Evolutionary conservation across 164 flowering plant genomes (phyloP), one percentile per base, ranked within the genome.

Genomic region (Platanus orientalis): DNA sequence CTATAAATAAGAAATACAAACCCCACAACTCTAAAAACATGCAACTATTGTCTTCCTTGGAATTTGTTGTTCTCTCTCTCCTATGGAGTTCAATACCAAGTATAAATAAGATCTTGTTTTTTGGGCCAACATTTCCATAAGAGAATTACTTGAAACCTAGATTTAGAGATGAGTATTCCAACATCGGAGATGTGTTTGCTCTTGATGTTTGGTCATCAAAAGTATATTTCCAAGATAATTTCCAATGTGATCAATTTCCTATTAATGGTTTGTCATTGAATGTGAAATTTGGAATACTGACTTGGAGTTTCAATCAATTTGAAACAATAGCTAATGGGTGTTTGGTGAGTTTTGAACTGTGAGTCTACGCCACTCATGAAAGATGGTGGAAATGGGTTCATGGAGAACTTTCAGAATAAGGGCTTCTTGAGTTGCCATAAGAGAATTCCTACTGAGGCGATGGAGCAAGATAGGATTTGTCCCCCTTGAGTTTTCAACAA

Each of bases 341-440:
- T 49, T 57, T 69, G 3, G 2, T 70, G 1, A 52, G 12, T 25
- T 71, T 74, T 20, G 69, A 29, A 61, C 16, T 68, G 48, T 21
- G 79, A 80, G 54, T 61, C 63, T 6, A 79, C 66, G 64, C 79
- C 82, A 29, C 67, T 69, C 52, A 63, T 30, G 0, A 79, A 68
- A 54, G 69, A 65, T 50, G 58, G 62, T 7, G 74, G 69, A 9
- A 61, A 55, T 70, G 76, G 57, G 53, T 24, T 29, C 39, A 2
- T 64, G 71, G 65, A 70, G 29, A 72, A 65, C 49, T 73, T 71
- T 57, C 77, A 73, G 12, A 58, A 26, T 58, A 77, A 57, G 36
- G 76, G 69, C 5, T 62, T 54, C 30, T 54, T 69, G n/a, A 50
- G 59, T 20, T 67, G 52, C 36, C 54, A 53, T n/a, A 62, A 57